Conservation (phyloP, 2,329 filamentous ascomycete genomes). For the Venturia oleaginea region DNA sequence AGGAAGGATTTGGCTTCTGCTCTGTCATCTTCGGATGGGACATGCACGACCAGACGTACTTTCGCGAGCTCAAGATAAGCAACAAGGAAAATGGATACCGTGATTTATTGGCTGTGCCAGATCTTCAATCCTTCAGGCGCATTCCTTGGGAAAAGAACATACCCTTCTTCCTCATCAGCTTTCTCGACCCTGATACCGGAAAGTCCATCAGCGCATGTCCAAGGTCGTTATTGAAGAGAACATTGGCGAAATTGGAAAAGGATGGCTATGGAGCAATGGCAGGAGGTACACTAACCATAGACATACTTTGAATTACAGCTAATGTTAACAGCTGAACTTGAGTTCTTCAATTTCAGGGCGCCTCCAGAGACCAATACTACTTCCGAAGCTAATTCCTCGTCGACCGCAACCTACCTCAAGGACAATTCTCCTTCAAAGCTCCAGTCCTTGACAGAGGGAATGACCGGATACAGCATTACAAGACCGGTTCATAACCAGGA, state of each 20-base stretch:
- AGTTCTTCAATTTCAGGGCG: conserved; percentile 83
- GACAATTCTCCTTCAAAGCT: conserved; percentile 65
- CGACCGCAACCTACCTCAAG: conserved; percentile 65
- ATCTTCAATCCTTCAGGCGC: conserved; percentile 66
- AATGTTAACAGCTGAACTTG: conserved; percentile 67
- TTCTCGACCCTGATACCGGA: conserved; percentile 70
- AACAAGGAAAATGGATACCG: conserved; percentile 87
- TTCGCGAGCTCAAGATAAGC: conserved; percentile 74
- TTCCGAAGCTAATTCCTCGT: conserved; percentile 51
- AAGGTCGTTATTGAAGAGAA: conserved; percentile 61
- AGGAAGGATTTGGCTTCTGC: conserved; percentile 83
- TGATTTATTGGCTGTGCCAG: conserved; percentile 74
- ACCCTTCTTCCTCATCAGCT: conserved; percentile 77
- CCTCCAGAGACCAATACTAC: conserved; percentile 42
- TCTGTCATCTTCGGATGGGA: conserved; percentile 95
- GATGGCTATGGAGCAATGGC: conserved; percentile 78
- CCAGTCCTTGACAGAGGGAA: conserved; percentile 77
- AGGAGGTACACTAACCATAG: conserved; percentile 53
- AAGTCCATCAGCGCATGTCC: conserved; percentile 69
- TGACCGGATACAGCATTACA: conserved; percentile 91
- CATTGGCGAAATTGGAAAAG: conserved; percentile 56
- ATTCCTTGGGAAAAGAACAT: conserved; percentile 88
- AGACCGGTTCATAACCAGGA: conserved; percentile 83
- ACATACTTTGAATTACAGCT: conserved; percentile 16
- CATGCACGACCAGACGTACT: conserved; percentile 90